These are phyloP conservation scores for Fusarium musae DNA, from an alignment of 2,329 filamentous ascomycete genomes.

Conservation along the genomic window DNA sequence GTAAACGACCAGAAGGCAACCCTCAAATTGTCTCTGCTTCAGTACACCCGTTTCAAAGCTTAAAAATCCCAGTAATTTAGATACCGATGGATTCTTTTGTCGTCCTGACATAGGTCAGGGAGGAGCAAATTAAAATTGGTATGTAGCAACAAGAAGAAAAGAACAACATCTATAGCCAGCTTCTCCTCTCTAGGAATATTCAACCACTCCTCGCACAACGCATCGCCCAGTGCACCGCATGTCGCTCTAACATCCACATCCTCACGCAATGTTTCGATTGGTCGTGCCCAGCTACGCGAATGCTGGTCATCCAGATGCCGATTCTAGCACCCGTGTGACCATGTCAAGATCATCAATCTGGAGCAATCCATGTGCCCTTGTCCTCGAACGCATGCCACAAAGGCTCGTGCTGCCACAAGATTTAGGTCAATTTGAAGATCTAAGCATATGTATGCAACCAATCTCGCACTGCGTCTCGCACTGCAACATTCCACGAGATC, in stretches of 20 bases:
- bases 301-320: conserved; percentile 17
- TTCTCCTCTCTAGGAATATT: background rate
- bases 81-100: background rate
- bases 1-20: background rate
- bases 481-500: conserved; percentile 19
- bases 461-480: conserved; percentile 4
- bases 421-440: conserved; percentile 23
- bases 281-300: background rate
- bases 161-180: background rate
- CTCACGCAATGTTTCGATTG: conserved; percentile 1
- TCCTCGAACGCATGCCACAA: conserved; percentile 18
- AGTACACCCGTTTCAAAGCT: background rate
- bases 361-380: conserved; percentile 23
- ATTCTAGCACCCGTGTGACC: conserved; percentile 24
- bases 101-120: background rate
- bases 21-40: background rate
- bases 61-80: background rate
- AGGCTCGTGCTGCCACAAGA: conserved; percentile 31
- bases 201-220: background rate
- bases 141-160: background rate
- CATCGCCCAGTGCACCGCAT: background rate
- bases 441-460: conserved; percentile 12
- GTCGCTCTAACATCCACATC: background rate
- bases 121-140: background rate
- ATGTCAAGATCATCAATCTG: conserved; percentile 36